A percentile compares a stretch with the other conserved stretches of the same genome.
phyloP scores from a whole-genome alignment of 495 filamentous ascomycete genomes.

The Aspergillus baeticus region DNA sequence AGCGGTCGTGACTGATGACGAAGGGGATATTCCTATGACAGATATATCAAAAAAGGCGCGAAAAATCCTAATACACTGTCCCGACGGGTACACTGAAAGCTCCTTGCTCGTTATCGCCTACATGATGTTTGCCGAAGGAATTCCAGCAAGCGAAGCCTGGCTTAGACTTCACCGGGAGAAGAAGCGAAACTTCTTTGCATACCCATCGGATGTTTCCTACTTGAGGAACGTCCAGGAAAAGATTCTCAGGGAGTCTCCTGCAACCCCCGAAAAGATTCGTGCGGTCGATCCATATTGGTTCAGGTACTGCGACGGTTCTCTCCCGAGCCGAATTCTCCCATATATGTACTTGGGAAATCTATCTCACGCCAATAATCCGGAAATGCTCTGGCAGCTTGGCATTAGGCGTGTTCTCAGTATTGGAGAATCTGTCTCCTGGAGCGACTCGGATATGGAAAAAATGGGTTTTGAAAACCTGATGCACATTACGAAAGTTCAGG shows the following conservation, averaged over 20 bases:
- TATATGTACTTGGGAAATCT: conserved; percentile 97
- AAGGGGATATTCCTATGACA: conserved; percentile 57
- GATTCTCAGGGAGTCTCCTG: conserved; percentile 58
- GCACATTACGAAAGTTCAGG: conserved; percentile 80
- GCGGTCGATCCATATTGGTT: conserved; percentile 73
- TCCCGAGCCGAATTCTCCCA: conserved; percentile 84
- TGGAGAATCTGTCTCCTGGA: conserved; percentile 86
- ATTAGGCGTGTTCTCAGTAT: conserved; percentile 89
- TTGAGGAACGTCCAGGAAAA: conserved; percentile 71
- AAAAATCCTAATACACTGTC: conserved; percentile 85
- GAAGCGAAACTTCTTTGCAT: conserved; percentile 92
- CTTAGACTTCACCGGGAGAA: conserved; percentile 76
- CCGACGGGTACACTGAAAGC: conserved; percentile 94
- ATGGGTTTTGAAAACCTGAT: conserved; percentile 77
- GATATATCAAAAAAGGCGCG: conserved; percentile 40
- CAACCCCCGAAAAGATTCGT: conserved; percentile 23
- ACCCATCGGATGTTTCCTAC: conserved; percentile 82
- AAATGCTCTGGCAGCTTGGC: conserved; percentile 72
- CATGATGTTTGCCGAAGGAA: conserved; percentile 82
- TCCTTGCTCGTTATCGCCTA: conserved; percentile 86
- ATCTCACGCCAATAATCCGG: conserved; percentile 88
- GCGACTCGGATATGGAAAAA: conserved; percentile 57
- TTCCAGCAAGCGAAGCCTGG: conserved; percentile 82
- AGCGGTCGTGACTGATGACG: conserved; percentile 46
- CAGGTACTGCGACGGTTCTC: conserved; percentile 78